phyloP scores from a whole-genome alignment of 2,329 filamentous ascomycete genomes.

The Paecilomyces variotii region DNA sequence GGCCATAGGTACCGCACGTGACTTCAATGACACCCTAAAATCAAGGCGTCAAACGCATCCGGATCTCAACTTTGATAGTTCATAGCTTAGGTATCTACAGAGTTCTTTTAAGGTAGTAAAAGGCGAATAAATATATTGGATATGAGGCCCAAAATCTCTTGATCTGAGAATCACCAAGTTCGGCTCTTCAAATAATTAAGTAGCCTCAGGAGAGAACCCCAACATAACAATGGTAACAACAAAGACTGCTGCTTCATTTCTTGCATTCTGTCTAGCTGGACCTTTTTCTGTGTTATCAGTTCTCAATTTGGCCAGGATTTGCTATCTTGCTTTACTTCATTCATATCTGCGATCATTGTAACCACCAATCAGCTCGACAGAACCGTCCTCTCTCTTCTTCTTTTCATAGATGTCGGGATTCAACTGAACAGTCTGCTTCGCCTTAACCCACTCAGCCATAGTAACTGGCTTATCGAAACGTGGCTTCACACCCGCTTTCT shows the following conservation, averaged over 20 bases:
- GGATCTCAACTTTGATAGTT: too few species aligned
- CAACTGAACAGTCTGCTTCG: constrained; percentile 31
- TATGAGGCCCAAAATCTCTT: too few species aligned
- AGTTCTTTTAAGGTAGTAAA: too few species aligned
- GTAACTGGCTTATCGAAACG: constrained; percentile 36
- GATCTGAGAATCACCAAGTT: too few species aligned
- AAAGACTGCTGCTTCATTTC: not conserved
- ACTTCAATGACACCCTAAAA: not conserved
- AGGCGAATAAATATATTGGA: too few species aligned
- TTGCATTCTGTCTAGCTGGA: not conserved
- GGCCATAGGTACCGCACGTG: not conserved
- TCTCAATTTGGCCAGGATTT: not conserved
- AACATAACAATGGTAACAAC: too few species aligned
- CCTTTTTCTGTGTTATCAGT: too few species aligned
- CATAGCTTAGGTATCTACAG: too few species aligned
- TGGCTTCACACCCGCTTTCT: constrained; percentile 19
- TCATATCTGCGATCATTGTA: constrained; percentile 23
- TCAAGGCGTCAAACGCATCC: not conserved
- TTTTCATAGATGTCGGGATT: constrained; percentile 30
- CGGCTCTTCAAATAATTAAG: too few species aligned
- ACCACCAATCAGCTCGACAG: constrained; percentile 30
- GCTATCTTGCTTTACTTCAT: not conserved
- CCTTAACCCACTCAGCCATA: constrained; percentile 39
- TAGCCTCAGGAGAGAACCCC: too few species aligned
- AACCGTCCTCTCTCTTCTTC: constrained; percentile 30